Base-by-base conservation (phyloP, 352 stramenopile species). In the Globisporangium cederbergense region DNA sequence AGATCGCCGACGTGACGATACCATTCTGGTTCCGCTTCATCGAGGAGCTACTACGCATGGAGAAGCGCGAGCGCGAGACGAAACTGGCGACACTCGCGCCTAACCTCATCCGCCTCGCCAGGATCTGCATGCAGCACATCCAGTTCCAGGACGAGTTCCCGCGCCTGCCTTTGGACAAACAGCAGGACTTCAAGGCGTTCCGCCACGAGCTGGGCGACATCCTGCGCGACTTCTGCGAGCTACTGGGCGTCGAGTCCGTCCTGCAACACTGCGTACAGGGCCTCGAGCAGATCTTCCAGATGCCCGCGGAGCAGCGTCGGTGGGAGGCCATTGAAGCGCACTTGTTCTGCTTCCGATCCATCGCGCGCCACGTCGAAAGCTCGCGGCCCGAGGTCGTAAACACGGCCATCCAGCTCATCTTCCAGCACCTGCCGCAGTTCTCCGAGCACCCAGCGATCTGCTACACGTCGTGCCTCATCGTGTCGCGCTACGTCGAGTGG, bases 401-500 rank as follows among this genome's bases (percentile, higher is more conserved):
- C 30, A 68, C 84, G 22, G 73, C 80, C 13, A 76, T 94, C 28
- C 75, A 89, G 65, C 60, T 83, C 16, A 88, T 96, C 55, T 96
- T 96, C 61, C 72, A 90, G 61, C 78, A 91, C 54, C 61, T 96
- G 8, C 75, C 81, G 3, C 83, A 87, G 63, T 89, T 94, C 59
- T 69, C 83, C 3, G 77, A 78, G 40, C 85, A 96, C 50, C 82
- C 87, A 14, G 81, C 87, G 9, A 93, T 94, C 58, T 82, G 79
- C 70, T 96, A 96, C 74, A 96, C 87, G 32, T 82, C 87, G 28
- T 96, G 85, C 49, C 73, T 96, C 43, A 89, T 93, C 46, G 74
- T 96, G 4, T 91, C 87, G n/a, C 83, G 87, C 9, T 96, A 93
- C 45, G 82, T 79, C 4, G 68, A 84, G 22, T 96, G 87, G 87